Percentiles rank a stretch among this genome's conserved stretches.
Conservation (phyloP, 805 yeast species). For the Lipomyces spencermartinsiae region DNA sequence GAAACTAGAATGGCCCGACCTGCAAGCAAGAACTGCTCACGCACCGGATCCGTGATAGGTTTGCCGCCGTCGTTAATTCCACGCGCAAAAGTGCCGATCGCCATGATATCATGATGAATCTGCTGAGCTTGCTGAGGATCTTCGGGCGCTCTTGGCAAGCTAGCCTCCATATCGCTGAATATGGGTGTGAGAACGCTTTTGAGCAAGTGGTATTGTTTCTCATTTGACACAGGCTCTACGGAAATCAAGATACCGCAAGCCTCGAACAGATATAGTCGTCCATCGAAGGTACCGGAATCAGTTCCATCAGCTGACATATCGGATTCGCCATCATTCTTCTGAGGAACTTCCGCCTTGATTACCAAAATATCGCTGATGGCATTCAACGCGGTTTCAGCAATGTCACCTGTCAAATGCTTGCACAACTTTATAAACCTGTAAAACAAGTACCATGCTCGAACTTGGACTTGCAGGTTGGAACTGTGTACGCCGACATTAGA, state of each 20-base stretch:
- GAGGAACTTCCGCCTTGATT: slow-evolving; percentile 61
- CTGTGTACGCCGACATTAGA: slow-evolving; percentile 84
- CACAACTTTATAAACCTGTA: slow-evolving; percentile 80
- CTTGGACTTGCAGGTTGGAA: slow-evolving; percentile 71
- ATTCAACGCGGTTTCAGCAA: slow-evolving; percentile 63
- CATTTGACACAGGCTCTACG: slow-evolving; percentile 50
- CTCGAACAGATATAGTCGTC: slow-evolving; percentile 84
- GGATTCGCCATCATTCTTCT: slow-evolving; percentile 46
- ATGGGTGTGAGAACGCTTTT: slow-evolving; percentile 72
- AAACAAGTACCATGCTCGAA: slow-evolving; percentile 89
- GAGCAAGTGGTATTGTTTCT: slow-evolving; percentile 46
- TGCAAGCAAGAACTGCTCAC: slow-evolving; percentile 65
- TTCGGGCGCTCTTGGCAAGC: slow-evolving; percentile 55
- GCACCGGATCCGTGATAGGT: slow-evolving; percentile 42
- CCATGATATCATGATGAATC: slow-evolving; percentile 85
- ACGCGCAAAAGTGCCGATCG: slow-evolving; percentile 86
- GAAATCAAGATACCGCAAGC: slow-evolving; percentile 79
- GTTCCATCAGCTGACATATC: slow-evolving; percentile 59
- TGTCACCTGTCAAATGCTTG: slow-evolving; percentile 63
- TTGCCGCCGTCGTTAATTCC: slow-evolving; percentile 67
- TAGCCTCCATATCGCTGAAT: slow-evolving; percentile 70
- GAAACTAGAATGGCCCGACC: slow-evolving; percentile 86
- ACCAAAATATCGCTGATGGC: slow-evolving; percentile 65
- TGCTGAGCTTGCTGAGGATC: slow-evolving; percentile 63
- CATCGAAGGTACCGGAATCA: slow-evolving; percentile 65